A percentile compares a stretch with the other conserved stretches of the same genome.
Conservation (phyloP, 2,329 filamentous ascomycete genomes). For the Botrytis porri region DNA sequence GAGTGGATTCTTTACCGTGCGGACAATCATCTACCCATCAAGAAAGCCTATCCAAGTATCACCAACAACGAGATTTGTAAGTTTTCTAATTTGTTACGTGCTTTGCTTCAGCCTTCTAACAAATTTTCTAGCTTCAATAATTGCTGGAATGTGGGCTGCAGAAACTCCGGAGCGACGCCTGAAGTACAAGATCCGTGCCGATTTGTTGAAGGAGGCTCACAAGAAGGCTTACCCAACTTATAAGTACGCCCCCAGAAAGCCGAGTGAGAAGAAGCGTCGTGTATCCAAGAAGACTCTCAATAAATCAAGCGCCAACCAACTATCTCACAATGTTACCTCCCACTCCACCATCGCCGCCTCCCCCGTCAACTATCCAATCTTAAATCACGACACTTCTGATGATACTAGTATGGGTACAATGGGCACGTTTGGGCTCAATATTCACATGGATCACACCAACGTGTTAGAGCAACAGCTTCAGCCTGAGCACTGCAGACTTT, state of each 20-base stretch:
- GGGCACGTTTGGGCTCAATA: background rate
- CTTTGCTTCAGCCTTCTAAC: background rate
- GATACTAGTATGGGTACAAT: background rate
- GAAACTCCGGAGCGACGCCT: background rate
- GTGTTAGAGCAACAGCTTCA: background rate
- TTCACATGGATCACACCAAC: background rate
- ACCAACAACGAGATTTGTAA: slow-evolving; percentile 14
- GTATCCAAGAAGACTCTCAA: background rate
- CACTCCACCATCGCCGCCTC: background rate
- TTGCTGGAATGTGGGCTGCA: slow-evolving; percentile 16
- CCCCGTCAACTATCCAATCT: background rate
- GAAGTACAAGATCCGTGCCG: slow-evolving; percentile 6
- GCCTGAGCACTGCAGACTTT: background rate
- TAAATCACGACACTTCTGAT: background rate
- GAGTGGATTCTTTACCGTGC: slow-evolving; percentile 14
- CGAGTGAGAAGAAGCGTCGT: slow-evolving; percentile 6
- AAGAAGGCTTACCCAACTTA: background rate
- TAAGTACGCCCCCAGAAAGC: slow-evolving; percentile 12
- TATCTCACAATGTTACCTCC: background rate
- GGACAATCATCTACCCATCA: slow-evolving; percentile 11
- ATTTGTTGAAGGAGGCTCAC: background rate
- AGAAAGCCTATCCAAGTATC: slow-evolving; percentile 7
- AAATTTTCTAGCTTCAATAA: background rate
- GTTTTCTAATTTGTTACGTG: background rate
- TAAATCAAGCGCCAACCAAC: background rate